Percentiles rank a stretch among this genome's conserved stretches.
Conservation (phyloP, 495 filamentous ascomycete species). For the Talaromyces adpressus region DNA sequence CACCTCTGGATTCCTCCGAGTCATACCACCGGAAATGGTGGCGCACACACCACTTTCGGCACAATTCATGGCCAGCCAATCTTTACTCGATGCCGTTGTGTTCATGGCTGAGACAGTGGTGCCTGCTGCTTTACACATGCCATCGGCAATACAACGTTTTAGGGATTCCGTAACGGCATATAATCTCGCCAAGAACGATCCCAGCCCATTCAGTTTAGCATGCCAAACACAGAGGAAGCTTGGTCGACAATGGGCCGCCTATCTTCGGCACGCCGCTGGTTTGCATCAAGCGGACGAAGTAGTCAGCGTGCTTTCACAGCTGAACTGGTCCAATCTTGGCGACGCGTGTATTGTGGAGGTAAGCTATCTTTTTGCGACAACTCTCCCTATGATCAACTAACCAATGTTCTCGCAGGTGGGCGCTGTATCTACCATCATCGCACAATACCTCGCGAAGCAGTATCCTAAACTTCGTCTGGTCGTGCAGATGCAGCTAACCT, state of each 20-base stretch:
- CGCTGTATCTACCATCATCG: background rate
- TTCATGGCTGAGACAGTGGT: slow-evolving; percentile 27
- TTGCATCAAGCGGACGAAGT: background rate
- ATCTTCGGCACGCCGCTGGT: slow-evolving; percentile 14
- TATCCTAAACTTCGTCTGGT: no score
- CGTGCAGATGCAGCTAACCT: no score
- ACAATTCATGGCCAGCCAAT: slow-evolving; percentile 24
- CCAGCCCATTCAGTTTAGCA: background rate
- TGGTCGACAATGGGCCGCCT: slow-evolving; percentile 25
- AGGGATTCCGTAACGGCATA: background rate
- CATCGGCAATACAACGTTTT: slow-evolving; percentile 9
- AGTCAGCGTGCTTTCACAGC: background rate
- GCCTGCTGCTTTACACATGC: slow-evolving; percentile 29
- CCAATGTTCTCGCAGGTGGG: background rate
- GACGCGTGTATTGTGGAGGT: background rate
- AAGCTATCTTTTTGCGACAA: background rate
- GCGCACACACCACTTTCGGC: slow-evolving; percentile 31
- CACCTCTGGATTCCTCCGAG: slow-evolving; percentile 31
- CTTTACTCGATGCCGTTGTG: slow-evolving; percentile 28
- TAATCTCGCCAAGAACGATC: slow-evolving; percentile 8
- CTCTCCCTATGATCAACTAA: background rate
- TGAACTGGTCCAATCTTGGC: background rate
- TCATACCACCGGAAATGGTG: slow-evolving; percentile 23
- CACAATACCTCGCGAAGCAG: no score
- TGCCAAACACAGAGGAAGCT: slow-evolving; percentile 21